phyloP scores from a whole-genome alignment of 768 basidiomycete genomes.

The Russula olivacea region DNA sequence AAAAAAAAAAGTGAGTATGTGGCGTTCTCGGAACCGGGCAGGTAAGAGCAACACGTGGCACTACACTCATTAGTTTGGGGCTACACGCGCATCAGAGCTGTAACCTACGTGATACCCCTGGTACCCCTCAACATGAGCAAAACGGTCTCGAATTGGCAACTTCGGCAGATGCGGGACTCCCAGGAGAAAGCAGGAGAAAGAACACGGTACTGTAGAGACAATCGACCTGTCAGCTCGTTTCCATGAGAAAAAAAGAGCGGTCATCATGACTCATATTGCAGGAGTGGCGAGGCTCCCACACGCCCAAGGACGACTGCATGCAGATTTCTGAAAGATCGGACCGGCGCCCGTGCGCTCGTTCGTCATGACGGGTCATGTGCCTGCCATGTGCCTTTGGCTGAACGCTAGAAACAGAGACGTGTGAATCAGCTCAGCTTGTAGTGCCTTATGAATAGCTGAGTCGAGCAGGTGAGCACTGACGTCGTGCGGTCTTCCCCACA shows the following conservation, averaged over 20 bases:
- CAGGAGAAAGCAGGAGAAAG: background rate
- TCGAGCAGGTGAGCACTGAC: constrained; percentile 17
- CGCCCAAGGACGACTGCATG: background rate
- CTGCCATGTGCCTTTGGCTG: background rate
- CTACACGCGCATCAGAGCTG: constrained; percentile 19
- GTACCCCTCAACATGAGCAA: background rate
- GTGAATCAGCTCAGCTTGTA: background rate
- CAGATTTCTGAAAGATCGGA: background rate
- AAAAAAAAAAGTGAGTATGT: constrained; percentile 5
- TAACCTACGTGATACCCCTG: constrained; percentile 5
- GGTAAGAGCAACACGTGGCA: constrained; percentile 2
- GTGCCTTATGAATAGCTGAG: constrained; percentile 1
- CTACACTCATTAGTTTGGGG: background rate
- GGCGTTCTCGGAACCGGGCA: constrained; percentile 18
- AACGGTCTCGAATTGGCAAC: background rate
- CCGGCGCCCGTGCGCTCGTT: background rate
- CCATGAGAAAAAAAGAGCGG: constrained; percentile 14
- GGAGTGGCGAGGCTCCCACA: constrained; percentile 9
- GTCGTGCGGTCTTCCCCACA: background rate
- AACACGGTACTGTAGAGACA: background rate
- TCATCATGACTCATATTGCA: background rate
- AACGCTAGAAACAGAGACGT: background rate
- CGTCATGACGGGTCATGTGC: too few species aligned
- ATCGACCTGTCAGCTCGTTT: constrained; percentile 18
- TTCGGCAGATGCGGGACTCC: constrained; percentile 9